Conservation (phyloP, 116 monocot genomes). For the Trichopus zeylanicus region DNA sequence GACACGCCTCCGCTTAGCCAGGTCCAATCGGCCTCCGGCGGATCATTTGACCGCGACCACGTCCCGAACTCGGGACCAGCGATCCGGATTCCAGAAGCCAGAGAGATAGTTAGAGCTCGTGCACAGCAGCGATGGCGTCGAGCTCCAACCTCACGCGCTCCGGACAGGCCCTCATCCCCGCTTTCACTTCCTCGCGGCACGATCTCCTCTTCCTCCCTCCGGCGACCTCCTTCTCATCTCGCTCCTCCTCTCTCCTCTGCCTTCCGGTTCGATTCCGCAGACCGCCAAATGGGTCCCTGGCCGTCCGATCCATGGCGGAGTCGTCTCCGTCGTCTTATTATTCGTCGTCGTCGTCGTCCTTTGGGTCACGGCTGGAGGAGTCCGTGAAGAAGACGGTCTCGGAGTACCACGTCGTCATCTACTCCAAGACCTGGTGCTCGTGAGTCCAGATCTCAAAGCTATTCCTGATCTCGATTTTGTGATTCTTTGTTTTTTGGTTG, state of each 20-base stretch:
- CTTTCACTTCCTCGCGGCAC: not conserved
- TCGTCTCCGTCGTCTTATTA: no score
- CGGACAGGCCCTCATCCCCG: slow-evolving; percentile 8
- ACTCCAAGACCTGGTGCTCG: slow-evolving; percentile 88
- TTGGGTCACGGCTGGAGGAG: slow-evolving; percentile 58
- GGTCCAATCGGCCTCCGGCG: no score
- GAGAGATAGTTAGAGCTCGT: no score
- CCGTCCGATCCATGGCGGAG: slow-evolving; percentile 30
- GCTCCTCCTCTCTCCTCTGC: no score
- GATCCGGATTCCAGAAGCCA: no score
- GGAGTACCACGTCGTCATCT: slow-evolving; percentile 63
- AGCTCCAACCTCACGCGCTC: slow-evolving; percentile 8
- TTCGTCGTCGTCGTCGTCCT: slow-evolving; percentile 20
- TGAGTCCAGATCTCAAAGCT: slow-evolving; percentile 24
- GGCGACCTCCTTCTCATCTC: slow-evolving; percentile 11
- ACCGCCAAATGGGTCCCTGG: not conserved
- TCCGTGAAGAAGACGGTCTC: slow-evolving; percentile 49
- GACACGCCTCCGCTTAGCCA: no score
- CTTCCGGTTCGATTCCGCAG: not conserved
- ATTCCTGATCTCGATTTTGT: not conserved
- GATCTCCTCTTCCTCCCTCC: slow-evolving; percentile 4
- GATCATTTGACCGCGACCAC: no score
- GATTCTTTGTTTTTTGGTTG: not conserved
- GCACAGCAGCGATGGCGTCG: slow-evolving; percentile 9
- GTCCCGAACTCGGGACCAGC: no score